Base-by-base conservation (phyloP, 202 grass and related monocot genomes). In the Schoenoplectus tabernaemontani region DNA sequence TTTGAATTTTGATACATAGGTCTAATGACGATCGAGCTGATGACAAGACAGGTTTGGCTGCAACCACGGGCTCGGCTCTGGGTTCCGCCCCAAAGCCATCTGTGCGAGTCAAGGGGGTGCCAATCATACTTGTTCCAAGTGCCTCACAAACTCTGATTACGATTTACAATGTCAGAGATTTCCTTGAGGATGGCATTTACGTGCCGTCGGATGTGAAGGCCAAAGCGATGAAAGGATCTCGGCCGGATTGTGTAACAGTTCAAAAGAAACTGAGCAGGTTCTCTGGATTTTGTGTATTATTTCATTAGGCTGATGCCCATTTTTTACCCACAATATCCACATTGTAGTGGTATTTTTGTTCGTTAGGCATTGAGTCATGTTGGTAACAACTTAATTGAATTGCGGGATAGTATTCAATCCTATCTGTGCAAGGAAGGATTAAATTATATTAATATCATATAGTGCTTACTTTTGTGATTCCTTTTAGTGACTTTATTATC, bases 41-140 rank as follows among this genome's bases (percentile, higher is more conserved):
- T 64, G 77, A 80, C 38, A 80, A 80, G 59, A 39, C 58, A 16
- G 68, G 68, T 36, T 75, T 75, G 16, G 43, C 44, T 48, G 77
- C 36, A 0, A 16, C 19, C 1, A n/a, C 77, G 0, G 77, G 77
- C 26, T 64, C 77, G 1, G 42, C 34, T 24, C 2, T 78, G 20
- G 56, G 77, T 5, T 33, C 46, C 23, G 80, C 8, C 24, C 53
- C 57, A 3, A 77, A 67, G 43, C 17, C 17, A 47, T 57, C 32
- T 37, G 65, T 41, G 32, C 51, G 60, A 28, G 41, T 85, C 7
- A 92, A 99, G 3, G 96, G 91, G 43, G 88, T 99, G 53, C 91
- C 96, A n/a, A 99, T 99, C 70, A 99, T 99, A 74, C 86, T 99
- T 23, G 96, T 99, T 81, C 96, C 96, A 32, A 99, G 96, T 83